phyloP scores from a whole-genome alignment of 169 alveolate species.

The Plasmodium gonderi region DNA sequence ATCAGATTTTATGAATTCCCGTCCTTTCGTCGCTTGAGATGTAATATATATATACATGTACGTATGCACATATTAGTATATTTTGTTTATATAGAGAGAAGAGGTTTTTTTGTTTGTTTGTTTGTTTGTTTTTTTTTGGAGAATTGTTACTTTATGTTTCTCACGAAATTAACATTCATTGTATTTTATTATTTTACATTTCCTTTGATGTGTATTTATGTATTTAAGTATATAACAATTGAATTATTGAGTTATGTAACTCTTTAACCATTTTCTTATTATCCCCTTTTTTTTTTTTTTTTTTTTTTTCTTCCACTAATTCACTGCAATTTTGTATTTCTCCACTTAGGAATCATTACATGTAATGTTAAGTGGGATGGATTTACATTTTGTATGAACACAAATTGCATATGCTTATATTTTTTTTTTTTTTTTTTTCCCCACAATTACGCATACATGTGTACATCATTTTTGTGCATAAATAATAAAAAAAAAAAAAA shows the following conservation, averaged over 20 bases:
- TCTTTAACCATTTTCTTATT: neutral
- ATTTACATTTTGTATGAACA: neutral
- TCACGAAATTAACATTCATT: neutral
- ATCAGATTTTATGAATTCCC: neutral
- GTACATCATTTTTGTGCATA: neutral
- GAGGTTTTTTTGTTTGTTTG: no score
- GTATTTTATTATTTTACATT: neutral
- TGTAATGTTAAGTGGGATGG: neutral
- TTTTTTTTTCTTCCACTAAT: neutral
- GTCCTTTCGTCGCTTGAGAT: neutral
- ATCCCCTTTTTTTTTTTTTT: neutral
- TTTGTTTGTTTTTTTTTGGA: neutral
- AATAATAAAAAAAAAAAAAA: neutral
- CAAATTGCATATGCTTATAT: neutral
- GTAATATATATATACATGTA: neutral
- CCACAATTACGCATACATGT: neutral
- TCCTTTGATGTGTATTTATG: neutral
- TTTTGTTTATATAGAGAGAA: neutral
- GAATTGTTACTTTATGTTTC: neutral
- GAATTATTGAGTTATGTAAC: neutral
- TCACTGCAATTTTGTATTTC: neutral
- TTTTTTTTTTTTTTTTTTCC: neutral
- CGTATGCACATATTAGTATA: neutral
- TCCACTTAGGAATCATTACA: neutral
- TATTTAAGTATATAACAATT: no score